Conservation (phyloP, 1,139 yeast genomes). For the Chernovozyma aurita region DNA sequence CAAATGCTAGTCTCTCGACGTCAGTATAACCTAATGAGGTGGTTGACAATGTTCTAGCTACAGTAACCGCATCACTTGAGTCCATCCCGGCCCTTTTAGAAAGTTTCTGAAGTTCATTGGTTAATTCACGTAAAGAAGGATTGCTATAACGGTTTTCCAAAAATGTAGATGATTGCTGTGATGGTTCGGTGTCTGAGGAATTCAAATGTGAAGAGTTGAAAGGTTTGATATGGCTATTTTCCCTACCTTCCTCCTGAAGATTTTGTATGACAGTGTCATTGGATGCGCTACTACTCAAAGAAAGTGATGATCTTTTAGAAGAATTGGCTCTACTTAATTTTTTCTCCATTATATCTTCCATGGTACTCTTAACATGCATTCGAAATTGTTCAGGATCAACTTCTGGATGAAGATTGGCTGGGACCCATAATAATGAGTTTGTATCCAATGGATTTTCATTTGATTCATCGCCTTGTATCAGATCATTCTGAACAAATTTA, state of each 20-base stretch:
- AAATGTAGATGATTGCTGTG: constrained; percentile 8
- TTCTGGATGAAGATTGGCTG: constrained; percentile 90
- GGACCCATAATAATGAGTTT: constrained; percentile 73
- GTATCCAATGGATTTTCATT: constrained; percentile 14
- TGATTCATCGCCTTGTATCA: background rate
- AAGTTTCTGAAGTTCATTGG: constrained; percentile 60
- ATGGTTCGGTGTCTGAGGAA: background rate
- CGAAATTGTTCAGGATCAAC: constrained; percentile 89
- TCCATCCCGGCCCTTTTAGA: constrained; percentile 71
- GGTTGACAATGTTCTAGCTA: constrained; percentile 67
- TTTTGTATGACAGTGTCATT: background rate
- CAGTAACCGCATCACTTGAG: constrained; percentile 67
- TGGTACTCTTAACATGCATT: constrained; percentile 73
- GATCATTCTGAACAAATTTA: background rate
- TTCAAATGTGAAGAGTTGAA: background rate
- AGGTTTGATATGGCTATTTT: too few relatives aligned
- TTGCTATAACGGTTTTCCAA: constrained; percentile 23
- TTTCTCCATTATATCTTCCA: constrained; percentile 65
- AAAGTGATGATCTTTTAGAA: constrained; percentile 30
- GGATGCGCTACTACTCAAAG: constrained; percentile 7
- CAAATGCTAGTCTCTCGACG: constrained; percentile 45
- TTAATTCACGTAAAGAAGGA: constrained; percentile 64
- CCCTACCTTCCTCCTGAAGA: background rate
- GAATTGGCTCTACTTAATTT: constrained; percentile 28
- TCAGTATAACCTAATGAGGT: constrained; percentile 55